These are phyloP conservation scores for Amanita brunnescens DNA, from an alignment of 768 basidiomycete species.

Conservation along the genomic window DNA sequence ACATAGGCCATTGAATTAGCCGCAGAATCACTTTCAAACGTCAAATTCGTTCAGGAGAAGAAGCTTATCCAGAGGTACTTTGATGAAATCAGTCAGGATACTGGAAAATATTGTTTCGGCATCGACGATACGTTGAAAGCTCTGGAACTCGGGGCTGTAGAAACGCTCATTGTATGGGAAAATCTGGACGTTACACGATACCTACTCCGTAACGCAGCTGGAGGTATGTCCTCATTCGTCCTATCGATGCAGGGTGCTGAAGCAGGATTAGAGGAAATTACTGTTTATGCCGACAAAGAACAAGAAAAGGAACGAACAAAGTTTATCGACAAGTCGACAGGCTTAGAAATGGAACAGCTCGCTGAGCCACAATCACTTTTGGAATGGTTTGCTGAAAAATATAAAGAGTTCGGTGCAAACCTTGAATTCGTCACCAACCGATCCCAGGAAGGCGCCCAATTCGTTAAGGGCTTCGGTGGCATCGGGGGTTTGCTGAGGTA, in stretches of 20 bases:
- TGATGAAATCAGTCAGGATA: slow-evolving; percentile 98
- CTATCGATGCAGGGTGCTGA: not conserved
- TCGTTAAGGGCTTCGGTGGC: slow-evolving; percentile 97
- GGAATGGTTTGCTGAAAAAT: slow-evolving; percentile 99
- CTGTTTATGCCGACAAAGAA: slow-evolving; percentile 71
- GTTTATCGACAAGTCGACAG: slow-evolving; percentile 93
- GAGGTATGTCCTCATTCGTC: slow-evolving; percentile 39
- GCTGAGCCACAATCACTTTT: slow-evolving; percentile 79
- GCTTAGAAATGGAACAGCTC: slow-evolving; percentile 89
- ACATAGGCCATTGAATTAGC: slow-evolving; percentile 93
- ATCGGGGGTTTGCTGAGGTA: slow-evolving; percentile 94
- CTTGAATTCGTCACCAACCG: slow-evolving; percentile 95
- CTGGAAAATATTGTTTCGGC: slow-evolving; percentile 94
- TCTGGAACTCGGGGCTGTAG: slow-evolving; percentile 91
- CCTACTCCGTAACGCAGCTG: slow-evolving; percentile 83
- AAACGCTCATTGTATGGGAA: slow-evolving; percentile 98
- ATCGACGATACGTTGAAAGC: slow-evolving; percentile 95
- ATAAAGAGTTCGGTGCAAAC: slow-evolving; percentile 94
- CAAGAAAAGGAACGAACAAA: slow-evolving; percentile 91
- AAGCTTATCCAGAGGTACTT: slow-evolving; percentile 96
- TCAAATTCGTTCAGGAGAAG: slow-evolving; percentile 99
- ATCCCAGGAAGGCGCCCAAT: slow-evolving; percentile 95
- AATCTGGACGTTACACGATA: slow-evolving; percentile 89
- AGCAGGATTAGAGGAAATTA: slow-evolving; percentile 57
- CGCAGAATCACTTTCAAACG: slow-evolving; percentile 91